Conservation (phyloP, 192 early-diverging fungal species). For the Backusella liffmaniae region DNA sequence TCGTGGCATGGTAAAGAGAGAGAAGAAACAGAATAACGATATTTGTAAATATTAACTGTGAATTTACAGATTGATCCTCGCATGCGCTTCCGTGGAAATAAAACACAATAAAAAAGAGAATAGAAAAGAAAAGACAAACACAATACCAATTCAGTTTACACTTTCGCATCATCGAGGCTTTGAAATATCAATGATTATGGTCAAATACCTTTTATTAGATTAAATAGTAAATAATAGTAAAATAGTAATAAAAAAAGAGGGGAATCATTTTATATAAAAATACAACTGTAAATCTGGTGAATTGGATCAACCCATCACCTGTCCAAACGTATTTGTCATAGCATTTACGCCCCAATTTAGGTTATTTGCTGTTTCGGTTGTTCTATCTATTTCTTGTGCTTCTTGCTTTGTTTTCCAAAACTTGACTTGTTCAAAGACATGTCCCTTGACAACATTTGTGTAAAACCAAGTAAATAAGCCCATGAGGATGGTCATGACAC, state of each 20-base stretch:
- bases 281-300: background rate
- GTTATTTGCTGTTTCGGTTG: conserved; percentile 3
- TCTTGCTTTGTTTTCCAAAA: background rate
- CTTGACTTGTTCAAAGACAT: conserved; percentile 10
- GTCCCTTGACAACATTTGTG: conserved; percentile 17
- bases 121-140: background rate
- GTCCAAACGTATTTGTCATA: conserved; percentile 6
- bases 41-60: background rate
- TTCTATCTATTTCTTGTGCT: background rate
- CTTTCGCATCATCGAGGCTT: background rate
- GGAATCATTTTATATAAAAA: background rate
- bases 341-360: conserved; percentile 2
- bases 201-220: background rate
- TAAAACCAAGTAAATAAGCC: conserved; percentile 27
- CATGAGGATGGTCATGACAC: conserved; percentile 4
- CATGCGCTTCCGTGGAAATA: conserved; percentile 51
- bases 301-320: background rate
- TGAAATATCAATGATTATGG: background rate
- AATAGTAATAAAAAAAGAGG: conserved; percentile 4
- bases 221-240: background rate
- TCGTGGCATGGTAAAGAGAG: conserved; percentile 50
- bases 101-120: conserved; percentile 29
- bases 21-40: too few relatives aligned
- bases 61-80: conserved; percentile 47
- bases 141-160: background rate